phyloP scores from a whole-genome alignment of 352 stramenopile genomes.

The Pythium phragmitis region DNA sequence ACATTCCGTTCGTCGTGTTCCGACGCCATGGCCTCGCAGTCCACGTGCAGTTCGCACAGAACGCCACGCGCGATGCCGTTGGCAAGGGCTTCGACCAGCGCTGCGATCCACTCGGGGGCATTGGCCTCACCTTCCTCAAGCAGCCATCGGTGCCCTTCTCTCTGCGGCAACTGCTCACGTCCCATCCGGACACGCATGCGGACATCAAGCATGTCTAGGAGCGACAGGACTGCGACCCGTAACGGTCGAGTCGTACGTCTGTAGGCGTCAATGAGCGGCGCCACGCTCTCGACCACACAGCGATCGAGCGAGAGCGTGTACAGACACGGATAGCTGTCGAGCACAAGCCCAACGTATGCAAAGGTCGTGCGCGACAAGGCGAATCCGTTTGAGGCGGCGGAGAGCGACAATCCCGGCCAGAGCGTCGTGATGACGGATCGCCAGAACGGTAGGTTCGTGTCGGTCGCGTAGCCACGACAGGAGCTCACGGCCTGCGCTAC shows the following conservation, averaged over 20 bases:
- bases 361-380: background rate
- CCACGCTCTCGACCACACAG: background rate
- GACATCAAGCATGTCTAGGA: background rate
- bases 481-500: conserved; percentile 3
- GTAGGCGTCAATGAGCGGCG: background rate
- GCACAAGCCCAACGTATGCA: background rate
- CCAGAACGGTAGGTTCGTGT: conserved; percentile 1
- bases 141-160: too few relatives aligned
- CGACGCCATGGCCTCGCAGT: background rate
- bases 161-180: too few relatives aligned
- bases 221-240: background rate
- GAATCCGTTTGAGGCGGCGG: too few relatives aligned
- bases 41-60: background rate
- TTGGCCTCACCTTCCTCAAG: background rate
- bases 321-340: background rate
- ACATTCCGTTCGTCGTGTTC: background rate
- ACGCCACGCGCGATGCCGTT: background rate
- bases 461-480: conserved; percentile 2
- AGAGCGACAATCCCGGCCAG: too few relatives aligned
- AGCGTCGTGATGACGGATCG: background rate
- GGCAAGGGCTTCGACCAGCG: background rate
- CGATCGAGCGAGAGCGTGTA: background rate
- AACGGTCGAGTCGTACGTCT: background rate
- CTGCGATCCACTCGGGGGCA: background rate
- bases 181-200: background rate